A percentile compares a stretch with the other conserved stretches of the same genome.
Conservation (phyloP, 345 rosid genomes). For the Triadica sebifera region DNA sequence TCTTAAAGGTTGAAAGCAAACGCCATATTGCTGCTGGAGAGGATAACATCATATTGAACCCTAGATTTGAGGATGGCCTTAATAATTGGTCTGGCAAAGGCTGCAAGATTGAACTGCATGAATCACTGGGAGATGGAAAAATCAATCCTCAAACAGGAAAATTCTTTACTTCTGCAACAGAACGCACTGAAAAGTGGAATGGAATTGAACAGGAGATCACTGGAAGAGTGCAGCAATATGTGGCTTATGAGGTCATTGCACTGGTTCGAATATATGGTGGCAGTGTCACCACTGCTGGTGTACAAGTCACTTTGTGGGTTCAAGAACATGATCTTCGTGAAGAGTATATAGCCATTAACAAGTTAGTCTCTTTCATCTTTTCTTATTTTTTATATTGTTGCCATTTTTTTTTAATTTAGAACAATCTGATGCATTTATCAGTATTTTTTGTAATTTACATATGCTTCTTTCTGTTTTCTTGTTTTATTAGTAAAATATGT, state of each 20-base stretch:
- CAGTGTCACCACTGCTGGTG: conserved; percentile 47
- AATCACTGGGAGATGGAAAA: conserved; percentile 67
- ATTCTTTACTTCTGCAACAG: conserved; percentile 67
- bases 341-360: conserved; percentile 65
- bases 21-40: conserved; percentile 10
- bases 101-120: conserved; percentile 67
- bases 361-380: conserved; percentile 42
- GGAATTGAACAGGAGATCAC: conserved; percentile 89
- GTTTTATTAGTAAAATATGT: background rate
- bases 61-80: conserved; percentile 73
- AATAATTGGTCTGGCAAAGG: conserved; percentile 89
- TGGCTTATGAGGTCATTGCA: conserved; percentile 62
- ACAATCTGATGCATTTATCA: background rate
- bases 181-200: conserved; percentile 72
- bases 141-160: conserved; percentile 64
- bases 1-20: conserved; percentile 7
- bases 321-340: conserved; percentile 61
- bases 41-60: conserved; percentile 61
- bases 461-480: background rate
- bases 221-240: conserved; percentile 59
- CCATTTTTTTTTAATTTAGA: background rate
- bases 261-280: conserved; percentile 62
- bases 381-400: background rate
- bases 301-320: conserved; percentile 71
- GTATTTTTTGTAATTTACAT: background rate